These are phyloP conservation scores for Hypocreales sp. DNA, from an alignment of 2,329 filamentous ascomycete genomes.

Conservation along the genomic window DNA sequence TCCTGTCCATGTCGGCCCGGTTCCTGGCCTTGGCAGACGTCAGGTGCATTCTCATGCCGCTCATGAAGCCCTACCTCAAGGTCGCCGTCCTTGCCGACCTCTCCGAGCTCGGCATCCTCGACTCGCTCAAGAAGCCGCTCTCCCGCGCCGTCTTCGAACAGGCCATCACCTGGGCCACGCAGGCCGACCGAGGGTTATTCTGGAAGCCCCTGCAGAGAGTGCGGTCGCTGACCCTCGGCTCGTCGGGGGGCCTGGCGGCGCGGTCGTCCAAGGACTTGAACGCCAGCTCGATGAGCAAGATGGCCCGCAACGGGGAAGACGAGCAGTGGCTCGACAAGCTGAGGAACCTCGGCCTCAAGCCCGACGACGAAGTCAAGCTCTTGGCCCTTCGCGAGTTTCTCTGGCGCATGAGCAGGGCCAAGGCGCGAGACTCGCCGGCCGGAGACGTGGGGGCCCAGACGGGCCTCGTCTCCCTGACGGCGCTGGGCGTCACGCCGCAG, in stretches of 20 bases:
- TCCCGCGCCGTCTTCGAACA: slow-evolving; percentile 71
- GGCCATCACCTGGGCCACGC: slow-evolving; percentile 70
- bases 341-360: slow-evolving; percentile 64
- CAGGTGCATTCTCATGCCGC: slow-evolving; percentile 67
- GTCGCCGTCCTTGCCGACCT: slow-evolving; percentile 50
- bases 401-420: slow-evolving; percentile 67
- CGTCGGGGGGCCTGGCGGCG: slow-evolving; percentile 33
- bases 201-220: slow-evolving; percentile 67
- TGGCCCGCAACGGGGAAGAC: slow-evolving; percentile 76
- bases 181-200: slow-evolving; percentile 67
- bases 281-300: slow-evolving; percentile 41
- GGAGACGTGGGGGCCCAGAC: slow-evolving; percentile 16
- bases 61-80: slow-evolving; percentile 71
- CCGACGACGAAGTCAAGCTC: slow-evolving; percentile 82
- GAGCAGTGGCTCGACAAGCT: slow-evolving; percentile 83
- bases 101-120: slow-evolving; percentile 59
- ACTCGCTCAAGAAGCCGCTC: slow-evolving; percentile 69
- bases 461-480: slow-evolving; percentile 53
- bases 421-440: slow-evolving; percentile 33
- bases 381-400: slow-evolving; percentile 80
- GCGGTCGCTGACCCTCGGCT: slow-evolving; percentile 47
- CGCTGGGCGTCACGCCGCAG: slow-evolving; percentile 64
- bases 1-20: slow-evolving; percentile 60
- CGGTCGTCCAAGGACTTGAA: slow-evolving; percentile 41
- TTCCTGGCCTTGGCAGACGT: slow-evolving; percentile 68